Evolutionary conservation across 306 rosid genomes (phyloP).

Genomic region (Gynostemma pentaphyllum): DNA sequence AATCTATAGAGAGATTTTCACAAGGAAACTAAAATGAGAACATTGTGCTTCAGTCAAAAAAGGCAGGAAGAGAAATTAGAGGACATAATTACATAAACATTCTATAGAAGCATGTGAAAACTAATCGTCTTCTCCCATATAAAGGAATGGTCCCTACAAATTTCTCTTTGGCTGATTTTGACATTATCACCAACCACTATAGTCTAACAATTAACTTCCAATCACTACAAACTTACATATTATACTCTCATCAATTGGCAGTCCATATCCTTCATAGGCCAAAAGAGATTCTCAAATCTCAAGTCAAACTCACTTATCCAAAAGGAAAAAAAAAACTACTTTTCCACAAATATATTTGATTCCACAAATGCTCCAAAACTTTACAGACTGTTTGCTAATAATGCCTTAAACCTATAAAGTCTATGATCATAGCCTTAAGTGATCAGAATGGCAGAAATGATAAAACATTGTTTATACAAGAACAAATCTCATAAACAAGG

Average conservation of each 20-base stretch:
- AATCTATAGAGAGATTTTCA: constrained; percentile 1
- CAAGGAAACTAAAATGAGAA: constrained; percentile 2
- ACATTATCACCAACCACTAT: constrained; percentile 17
- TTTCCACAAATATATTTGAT: constrained; percentile 1
- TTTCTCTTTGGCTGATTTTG: constrained; percentile 10
- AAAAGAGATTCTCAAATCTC: constrained; percentile 9
- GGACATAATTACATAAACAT: constrained; percentile 16
- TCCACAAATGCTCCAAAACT: constrained; percentile 6
- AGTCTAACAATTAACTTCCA: constrained; percentile 12
- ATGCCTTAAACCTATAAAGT: constrained; percentile 6
- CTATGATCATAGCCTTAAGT: neutral
- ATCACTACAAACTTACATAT: constrained; percentile 3
- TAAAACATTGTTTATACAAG: neutral
- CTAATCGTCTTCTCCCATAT: constrained; percentile 16
- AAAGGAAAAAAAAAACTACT: constrained; percentile 4
- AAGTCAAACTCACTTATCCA: constrained; percentile 3
- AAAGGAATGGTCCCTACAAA: constrained; percentile 28
- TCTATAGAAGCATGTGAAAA: constrained; percentile 21
- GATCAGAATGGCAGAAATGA: neutral
- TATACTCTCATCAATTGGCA: neutral
- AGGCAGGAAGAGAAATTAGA: constrained; percentile 17
- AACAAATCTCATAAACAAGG: neutral
- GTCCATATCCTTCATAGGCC: constrained; percentile 8
- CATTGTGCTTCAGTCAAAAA: constrained; percentile 12
- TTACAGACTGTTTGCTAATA: constrained; percentile 10